These are phyloP conservation scores for Streptanthus diversifolius DNA, from an alignment of 345 rosid species.

Conservation along the genomic window DNA sequence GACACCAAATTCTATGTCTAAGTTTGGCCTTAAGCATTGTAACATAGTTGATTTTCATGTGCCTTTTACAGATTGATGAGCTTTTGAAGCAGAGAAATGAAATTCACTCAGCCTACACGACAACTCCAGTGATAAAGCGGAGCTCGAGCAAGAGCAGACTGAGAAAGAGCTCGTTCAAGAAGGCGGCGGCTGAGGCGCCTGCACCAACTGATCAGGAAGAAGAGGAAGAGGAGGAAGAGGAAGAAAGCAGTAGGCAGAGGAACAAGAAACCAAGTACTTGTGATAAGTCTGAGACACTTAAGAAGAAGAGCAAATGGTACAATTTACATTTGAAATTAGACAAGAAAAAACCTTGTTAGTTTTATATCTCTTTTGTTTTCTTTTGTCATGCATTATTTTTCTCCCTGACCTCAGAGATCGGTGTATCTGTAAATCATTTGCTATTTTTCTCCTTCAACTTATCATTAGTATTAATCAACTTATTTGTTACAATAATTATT, in stretches of 20 bases:
- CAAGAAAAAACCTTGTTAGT: conserved; percentile 88
- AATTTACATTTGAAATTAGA: conserved; percentile 74
- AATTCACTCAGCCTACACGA: conserved; percentile 78
- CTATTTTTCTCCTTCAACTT: conserved; percentile 19
- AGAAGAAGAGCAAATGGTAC: conserved; percentile 89
- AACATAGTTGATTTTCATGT: not conserved
- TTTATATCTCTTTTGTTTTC: not conserved
- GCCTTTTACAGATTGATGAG: conserved; percentile 67
- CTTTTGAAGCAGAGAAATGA: conserved; percentile 78
- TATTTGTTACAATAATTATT: not conserved
- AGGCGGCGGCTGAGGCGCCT: conserved; percentile 26
- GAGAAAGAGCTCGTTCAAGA: conserved; percentile 43
- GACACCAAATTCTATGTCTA: not conserved
- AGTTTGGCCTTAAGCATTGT: not conserved
- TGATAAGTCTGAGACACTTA: conserved; percentile 40
- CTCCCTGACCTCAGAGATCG: conserved; percentile 15
- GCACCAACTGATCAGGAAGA: conserved; percentile 28
- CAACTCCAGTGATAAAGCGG: conserved; percentile 55
- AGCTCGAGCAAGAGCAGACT: conserved; percentile 58
- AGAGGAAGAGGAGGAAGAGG: conserved; percentile 43
- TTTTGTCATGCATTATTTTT: conserved; percentile 16
- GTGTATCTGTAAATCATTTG: conserved; percentile 32
- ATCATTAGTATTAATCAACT: conserved; percentile 27
- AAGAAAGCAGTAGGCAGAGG: conserved; percentile 55
- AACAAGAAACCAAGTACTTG: conserved; percentile 53